A percentile compares a stretch with the other conserved stretches of the same genome.
phyloP scores from a whole-genome alignment of 108 stramenopile species.

The Conticribra guillardii region DNA sequence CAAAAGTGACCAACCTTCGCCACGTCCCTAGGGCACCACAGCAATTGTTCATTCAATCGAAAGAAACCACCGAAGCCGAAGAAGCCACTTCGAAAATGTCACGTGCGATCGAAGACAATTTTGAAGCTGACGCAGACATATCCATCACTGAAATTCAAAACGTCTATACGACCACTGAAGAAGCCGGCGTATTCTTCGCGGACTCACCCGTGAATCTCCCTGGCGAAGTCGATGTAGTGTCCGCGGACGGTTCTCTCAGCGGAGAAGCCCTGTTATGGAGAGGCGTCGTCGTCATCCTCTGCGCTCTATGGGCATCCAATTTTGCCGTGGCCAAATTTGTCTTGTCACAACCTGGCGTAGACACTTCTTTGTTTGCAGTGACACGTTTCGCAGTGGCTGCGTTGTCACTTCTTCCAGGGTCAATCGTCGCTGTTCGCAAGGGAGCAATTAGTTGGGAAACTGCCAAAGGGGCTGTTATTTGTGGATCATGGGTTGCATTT shows the following conservation, averaged over 20 bases:
- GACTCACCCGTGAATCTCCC: constrained; percentile 8
- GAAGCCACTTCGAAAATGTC: no score
- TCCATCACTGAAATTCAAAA: neutral
- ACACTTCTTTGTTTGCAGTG: constrained; percentile 64
- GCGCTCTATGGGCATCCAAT: constrained; percentile 79
- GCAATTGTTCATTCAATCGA: constrained; percentile 1
- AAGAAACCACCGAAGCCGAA: neutral
- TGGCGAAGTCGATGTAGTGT: constrained; percentile 11
- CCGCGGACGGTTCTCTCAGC: constrained; percentile 10
- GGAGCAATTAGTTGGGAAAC: constrained; percentile 58
- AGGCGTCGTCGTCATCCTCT: constrained; percentile 62
- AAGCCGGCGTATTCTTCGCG: constrained; percentile 12
- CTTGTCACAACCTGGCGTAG: constrained; percentile 68
- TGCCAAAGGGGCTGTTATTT: constrained; percentile 53
- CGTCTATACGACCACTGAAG: constrained; percentile 7
- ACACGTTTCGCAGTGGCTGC: constrained; percentile 67
- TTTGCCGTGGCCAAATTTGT: constrained; percentile 70
- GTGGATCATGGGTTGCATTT: constrained; percentile 78
- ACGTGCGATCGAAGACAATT: no score
- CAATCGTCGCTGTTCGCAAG: constrained; percentile 30
- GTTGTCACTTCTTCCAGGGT: constrained; percentile 45
- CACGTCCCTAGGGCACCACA: neutral
- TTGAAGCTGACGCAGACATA: no score
- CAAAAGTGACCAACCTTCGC: neutral
- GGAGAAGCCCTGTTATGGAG: constrained; percentile 65